Evolutionary conservation across 495 filamentous ascomycete genomes (phyloP).

Genomic region (Penicillium fimorum): DNA sequence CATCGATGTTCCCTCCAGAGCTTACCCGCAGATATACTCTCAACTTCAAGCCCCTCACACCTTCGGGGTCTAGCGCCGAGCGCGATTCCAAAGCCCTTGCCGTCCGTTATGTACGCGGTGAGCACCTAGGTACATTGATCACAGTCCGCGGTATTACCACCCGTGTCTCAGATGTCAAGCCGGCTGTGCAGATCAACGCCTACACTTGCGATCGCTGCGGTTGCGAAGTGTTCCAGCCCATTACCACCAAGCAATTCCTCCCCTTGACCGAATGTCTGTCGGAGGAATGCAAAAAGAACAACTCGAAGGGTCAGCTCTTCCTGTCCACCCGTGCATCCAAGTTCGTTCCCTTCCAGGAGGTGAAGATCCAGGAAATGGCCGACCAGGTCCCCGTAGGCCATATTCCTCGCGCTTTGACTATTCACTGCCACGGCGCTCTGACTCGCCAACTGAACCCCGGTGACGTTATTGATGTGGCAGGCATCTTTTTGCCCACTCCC

Average conservation of each 20-base stretch:
- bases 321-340: constrained; percentile 93
- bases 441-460: constrained; percentile 87
- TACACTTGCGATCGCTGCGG: constrained; percentile 97
- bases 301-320: constrained; percentile 88
- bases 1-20: constrained; percentile 76
- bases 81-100: constrained; percentile 75
- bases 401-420: constrained; percentile 84
- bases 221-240: constrained; percentile 94
- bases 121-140: constrained; percentile 89
- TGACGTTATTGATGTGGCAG: constrained; percentile 88
- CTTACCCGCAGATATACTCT: constrained; percentile 92
- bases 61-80: constrained; percentile 63
- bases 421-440: constrained; percentile 84
- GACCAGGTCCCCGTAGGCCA: constrained; percentile 98
- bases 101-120: constrained; percentile 86
- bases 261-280: constrained; percentile 85
- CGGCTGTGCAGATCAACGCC: constrained; percentile 92
- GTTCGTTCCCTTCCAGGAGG: constrained; percentile 95
- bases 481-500: constrained; percentile 94
- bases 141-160: constrained; percentile 94
- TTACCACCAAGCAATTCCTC: constrained; percentile 84
- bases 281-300: constrained; percentile 82
- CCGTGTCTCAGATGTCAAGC: constrained; percentile 95
- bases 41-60: constrained; percentile 87
- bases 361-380: constrained; percentile 98